Conservation (phyloP, 768 basidiomycete genomes). For the Lanmaoa pseudosensibilis region DNA sequence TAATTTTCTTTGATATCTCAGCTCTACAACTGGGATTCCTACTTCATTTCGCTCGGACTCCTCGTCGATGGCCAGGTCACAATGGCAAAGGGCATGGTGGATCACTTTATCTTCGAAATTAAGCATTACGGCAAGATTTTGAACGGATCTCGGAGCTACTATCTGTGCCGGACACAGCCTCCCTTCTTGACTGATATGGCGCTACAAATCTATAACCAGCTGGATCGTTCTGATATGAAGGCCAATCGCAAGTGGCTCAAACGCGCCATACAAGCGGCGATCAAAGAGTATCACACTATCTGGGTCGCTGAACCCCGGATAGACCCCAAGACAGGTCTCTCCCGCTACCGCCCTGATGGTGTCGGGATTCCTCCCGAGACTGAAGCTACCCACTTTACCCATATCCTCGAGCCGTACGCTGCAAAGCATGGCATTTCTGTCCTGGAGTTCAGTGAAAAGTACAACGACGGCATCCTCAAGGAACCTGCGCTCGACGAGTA, state of each 20-base stretch:
- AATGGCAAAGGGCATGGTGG: slow-evolving; percentile 97
- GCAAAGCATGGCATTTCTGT: slow-evolving; percentile 89
- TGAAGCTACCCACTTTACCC: slow-evolving; percentile 97
- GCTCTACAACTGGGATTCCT: slow-evolving; percentile 96
- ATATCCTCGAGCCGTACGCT: slow-evolving; percentile 94
- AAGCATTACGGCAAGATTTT: slow-evolving; percentile 96
- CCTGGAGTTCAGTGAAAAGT: slow-evolving; percentile 94
- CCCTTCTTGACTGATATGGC: slow-evolving; percentile 99
- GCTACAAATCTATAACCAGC: slow-evolving; percentile 94
- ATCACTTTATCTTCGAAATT: slow-evolving; percentile 99
- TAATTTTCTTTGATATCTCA: slow-evolving; percentile 31
- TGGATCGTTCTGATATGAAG: slow-evolving; percentile 79
- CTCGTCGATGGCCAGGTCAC: slow-evolving; percentile 92
- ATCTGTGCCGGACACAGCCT: slow-evolving; percentile 93
- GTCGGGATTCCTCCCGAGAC: slow-evolving; percentile 98
- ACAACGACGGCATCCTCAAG: slow-evolving; percentile 79
- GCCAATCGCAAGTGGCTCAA: slow-evolving; percentile 89
- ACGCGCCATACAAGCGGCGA: slow-evolving; percentile 93
- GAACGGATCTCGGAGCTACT: slow-evolving; percentile 94
- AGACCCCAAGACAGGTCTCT: slow-evolving; percentile 91
- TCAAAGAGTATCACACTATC: slow-evolving; percentile 98
- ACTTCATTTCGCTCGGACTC: slow-evolving; percentile 91
- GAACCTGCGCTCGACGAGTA: slow-evolving; percentile 95
- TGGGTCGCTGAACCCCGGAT: slow-evolving; percentile 96
- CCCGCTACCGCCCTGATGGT: slow-evolving; percentile 91